These are phyloP conservation scores for Escovopsis sp. DNA, from an alignment of 2,329 filamentous ascomycete species.

Conservation along the genomic window DNA sequence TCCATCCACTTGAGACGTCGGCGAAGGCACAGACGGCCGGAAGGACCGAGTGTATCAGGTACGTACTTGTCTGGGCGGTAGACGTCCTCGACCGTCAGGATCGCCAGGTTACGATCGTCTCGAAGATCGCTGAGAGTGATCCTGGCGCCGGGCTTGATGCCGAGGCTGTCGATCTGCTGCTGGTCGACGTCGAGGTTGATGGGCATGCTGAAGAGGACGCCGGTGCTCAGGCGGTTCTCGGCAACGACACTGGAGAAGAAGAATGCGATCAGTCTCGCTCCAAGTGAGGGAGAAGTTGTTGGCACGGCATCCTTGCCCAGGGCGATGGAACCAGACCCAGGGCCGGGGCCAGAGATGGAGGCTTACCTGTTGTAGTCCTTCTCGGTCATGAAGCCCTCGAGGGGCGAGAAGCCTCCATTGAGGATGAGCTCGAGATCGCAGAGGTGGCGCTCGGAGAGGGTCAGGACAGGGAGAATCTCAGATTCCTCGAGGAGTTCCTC, in stretches of 20 bases:
- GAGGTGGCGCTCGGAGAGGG: constrained; percentile 83
- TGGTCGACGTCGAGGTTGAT: constrained; percentile 81
- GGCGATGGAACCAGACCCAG: too few relatives aligned
- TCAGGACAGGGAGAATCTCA: constrained; percentile 69
- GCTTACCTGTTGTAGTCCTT: constrained; percentile 86
- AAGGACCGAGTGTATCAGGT: not conserved
- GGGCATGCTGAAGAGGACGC: constrained; percentile 89
- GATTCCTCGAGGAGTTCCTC: constrained; percentile 69
- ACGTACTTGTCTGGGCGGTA: constrained; percentile 89
- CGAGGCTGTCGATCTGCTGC: constrained; percentile 56
- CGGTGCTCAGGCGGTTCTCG: constrained; percentile 72
- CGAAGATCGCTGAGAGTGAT: constrained; percentile 87
- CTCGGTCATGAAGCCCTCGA: constrained; percentile 99
- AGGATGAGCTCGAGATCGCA: constrained; percentile 96
- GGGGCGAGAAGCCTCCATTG: constrained; percentile 92
- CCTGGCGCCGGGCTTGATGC: constrained; percentile 64
- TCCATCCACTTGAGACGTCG: not conserved
- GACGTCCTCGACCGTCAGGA: constrained; percentile 87
- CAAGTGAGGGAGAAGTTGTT: not conserved
- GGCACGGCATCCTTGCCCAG: not conserved
- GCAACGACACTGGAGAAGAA: constrained; percentile 57
- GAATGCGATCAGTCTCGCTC: not conserved
- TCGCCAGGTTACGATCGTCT: constrained; percentile 90
- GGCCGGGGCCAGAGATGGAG: not conserved
- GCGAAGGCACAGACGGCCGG: not conserved